phyloP scores from a whole-genome alignment of 75 land plant genomes.

The Selaginella tamariscina region DNA sequence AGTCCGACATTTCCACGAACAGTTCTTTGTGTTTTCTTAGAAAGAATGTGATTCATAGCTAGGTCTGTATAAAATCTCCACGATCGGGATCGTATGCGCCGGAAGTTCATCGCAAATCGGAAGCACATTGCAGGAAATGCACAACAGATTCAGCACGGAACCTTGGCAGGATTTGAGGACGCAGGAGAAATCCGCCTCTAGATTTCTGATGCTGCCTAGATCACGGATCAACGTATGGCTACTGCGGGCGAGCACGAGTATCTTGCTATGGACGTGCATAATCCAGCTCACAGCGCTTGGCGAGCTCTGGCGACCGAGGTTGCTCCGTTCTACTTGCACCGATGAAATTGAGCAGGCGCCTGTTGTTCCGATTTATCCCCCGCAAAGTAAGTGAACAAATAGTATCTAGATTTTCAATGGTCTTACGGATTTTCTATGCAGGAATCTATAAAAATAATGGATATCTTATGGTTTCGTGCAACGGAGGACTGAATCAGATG shows the following conservation, averaged over 20 bases:
- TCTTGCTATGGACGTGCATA: constrained; percentile 63
- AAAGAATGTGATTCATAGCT: no score
- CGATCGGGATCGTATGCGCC: no score
- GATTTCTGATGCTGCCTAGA: constrained; percentile 11
- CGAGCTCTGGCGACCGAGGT: constrained; percentile 57
- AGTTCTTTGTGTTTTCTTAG: no score
- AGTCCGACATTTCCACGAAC: no score
- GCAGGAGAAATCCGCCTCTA: no score
- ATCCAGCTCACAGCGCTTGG: constrained; percentile 64
- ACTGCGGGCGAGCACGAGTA: constrained; percentile 47
- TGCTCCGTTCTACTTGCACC: constrained; percentile 19
- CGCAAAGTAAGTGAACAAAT: constrained; percentile 7
- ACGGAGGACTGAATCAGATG: constrained; percentile 10
- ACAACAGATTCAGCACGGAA: no score
- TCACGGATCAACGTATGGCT: constrained; percentile 49
- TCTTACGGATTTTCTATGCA: constrained; percentile 13
- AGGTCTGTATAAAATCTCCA: no score
- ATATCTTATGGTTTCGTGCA: constrained; percentile 8
- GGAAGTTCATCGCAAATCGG: no score
- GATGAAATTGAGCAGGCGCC: neutral
- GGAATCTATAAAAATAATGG: constrained; percentile 11
- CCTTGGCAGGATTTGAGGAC: no score
- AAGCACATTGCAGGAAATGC: no score
- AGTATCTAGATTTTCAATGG: no score
- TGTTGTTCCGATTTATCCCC: neutral